Evolutionary conservation across 176 grass and related monocot genomes (phyloP).

Genomic region (Musa acuminata): DNA sequence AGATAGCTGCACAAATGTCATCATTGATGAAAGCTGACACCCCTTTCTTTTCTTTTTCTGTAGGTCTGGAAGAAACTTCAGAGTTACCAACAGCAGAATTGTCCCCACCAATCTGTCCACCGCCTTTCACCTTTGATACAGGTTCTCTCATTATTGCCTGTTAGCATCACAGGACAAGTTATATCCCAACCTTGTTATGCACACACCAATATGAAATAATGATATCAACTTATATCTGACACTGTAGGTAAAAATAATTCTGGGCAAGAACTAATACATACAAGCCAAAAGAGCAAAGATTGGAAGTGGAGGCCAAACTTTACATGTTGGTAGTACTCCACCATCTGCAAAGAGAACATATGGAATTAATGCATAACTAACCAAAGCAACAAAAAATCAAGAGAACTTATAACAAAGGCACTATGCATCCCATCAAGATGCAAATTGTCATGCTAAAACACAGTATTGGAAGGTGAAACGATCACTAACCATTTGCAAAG

Average conservation of each 20-base stretch:
- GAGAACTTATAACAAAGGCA: neutral
- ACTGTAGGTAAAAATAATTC: slow-evolving; percentile 2
- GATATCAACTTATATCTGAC: neutral
- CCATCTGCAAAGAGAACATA: slow-evolving; percentile 50
- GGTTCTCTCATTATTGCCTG: slow-evolving; percentile 84
- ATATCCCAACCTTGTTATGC: neutral
- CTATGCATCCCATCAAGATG: neutral
- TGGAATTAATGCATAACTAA: neutral
- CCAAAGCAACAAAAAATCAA: neutral
- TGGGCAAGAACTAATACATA: slow-evolving; percentile 32
- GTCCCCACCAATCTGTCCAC: slow-evolving; percentile 49
- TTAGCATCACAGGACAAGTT: neutral
- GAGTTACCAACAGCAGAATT: slow-evolving; percentile 42
- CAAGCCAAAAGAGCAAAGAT: slow-evolving; percentile 97
- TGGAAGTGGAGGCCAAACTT: slow-evolving; percentile 80
- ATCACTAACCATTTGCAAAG: neutral
- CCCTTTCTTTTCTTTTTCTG: slow-evolving; percentile 77
- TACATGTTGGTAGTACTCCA: slow-evolving; percentile 94
- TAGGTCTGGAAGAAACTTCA: slow-evolving; percentile 29
- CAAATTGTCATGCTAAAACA: neutral
- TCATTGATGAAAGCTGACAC: slow-evolving; percentile 57
- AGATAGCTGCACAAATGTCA: slow-evolving; percentile 67
- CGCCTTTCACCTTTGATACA: slow-evolving; percentile 56
- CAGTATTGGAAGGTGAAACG: neutral
- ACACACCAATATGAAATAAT: neutral